Evolutionary conservation across 139 green algal species (phyloP).

Genomic region (Pleodorina starrii): DNA sequence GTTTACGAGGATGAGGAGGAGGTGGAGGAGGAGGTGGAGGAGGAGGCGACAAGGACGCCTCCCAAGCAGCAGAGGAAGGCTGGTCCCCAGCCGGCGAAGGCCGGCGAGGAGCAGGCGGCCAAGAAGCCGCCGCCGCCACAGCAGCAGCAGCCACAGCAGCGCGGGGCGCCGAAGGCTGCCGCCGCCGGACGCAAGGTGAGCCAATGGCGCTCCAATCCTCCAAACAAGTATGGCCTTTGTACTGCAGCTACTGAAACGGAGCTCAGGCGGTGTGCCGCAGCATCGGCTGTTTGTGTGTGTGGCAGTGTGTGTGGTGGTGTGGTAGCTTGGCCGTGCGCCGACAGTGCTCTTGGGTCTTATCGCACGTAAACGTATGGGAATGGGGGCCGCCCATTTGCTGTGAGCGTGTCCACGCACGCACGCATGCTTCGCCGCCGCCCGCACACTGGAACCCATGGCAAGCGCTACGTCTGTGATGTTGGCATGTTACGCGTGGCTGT

Average conservation of each 20-base stretch:
- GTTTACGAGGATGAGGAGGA: conserved; percentile 9
- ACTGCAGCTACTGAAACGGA: background rate
- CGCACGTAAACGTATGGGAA: too few species aligned
- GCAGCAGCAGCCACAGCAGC: background rate
- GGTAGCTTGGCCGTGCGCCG: too few species aligned
- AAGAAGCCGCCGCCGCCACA: background rate
- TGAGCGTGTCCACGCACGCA: too few species aligned
- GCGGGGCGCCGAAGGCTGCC: background rate
- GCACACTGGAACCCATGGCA: background rate
- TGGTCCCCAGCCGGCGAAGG: background rate
- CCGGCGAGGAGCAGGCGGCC: background rate
- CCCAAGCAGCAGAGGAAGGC: background rate
- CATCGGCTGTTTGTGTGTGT: background rate
- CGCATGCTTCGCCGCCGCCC: too few species aligned
- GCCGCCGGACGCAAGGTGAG: background rate
- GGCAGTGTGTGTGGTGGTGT: too few species aligned
- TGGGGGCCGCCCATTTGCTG: too few species aligned
- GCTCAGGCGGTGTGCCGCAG: background rate
- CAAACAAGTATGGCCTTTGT: too few species aligned
- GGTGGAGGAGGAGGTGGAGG: background rate
- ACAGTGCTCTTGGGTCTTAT: too few species aligned
- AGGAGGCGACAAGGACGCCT: background rate
- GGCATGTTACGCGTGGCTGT: background rate
- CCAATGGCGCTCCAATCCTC: too few species aligned
- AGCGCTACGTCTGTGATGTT: background rate